Base-by-base conservation (phyloP, 2,329 filamentous ascomycete species). In the Cladorrhinum sp. region DNA sequence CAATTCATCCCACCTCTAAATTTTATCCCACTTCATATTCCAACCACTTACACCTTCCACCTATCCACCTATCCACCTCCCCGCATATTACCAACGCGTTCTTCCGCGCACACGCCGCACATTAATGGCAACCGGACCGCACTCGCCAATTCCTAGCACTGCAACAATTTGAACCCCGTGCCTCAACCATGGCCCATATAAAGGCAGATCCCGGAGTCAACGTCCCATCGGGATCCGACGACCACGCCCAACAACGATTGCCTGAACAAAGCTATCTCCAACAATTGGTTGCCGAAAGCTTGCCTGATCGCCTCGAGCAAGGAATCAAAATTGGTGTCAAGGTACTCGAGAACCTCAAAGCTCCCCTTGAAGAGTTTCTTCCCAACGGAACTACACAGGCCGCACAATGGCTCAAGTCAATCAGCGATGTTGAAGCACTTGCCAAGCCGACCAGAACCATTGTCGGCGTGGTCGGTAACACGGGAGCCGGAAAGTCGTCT, bases 401-500 rank as follows among this genome's bases (percentile, higher is more conserved):
- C 21, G 14, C 58, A 2, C 46, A 64, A n/a, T 67, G 66, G 66
- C 57, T 66, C 10, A 59, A 61, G 52, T 46, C 61, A 12, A 66
- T 68, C 33, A 28, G 10, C 26, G 50, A 64, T 0, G 52, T 68
- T 14, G 51, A 63, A 21, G 28, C 51, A 8, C 62, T 55, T 18
- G 57, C 63, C 2, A 67, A 75, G 26, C 72, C 76, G 6, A 59
- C 68, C 4, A 72, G 71, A 20, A 67, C 77, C 1, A 75, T 87
- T 0, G 76, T 88, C 18, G 85, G 84, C 5, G 80, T 88, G 0
- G 79, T 86, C 2, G 86, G 85, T 0, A 83, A 80, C 58, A 88
- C 86, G 0, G 85, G 85, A 0, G 80, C 82, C 1, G 86, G 86
- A 0, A 89, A 88, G 67, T 83, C 79, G 20, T 84, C 81, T 1